Base-by-base conservation (phyloP, 345 rosid species). In the Citrus hindsii region DNA sequence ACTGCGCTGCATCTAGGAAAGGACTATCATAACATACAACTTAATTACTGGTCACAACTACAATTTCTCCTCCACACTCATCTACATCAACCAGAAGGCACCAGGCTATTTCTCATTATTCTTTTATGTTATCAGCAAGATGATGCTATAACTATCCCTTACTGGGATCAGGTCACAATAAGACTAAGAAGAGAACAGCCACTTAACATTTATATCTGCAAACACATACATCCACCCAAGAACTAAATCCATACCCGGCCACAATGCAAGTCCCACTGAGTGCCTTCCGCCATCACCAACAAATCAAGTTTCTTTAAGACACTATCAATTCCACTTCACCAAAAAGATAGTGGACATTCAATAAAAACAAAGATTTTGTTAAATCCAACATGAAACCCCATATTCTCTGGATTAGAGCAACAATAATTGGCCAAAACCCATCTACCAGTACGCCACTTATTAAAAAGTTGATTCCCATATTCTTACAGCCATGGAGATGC, bases 51-150 rank as follows among this genome's bases (percentile, higher is more conserved):
- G 64, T 51, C 80, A 70, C 14, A 24, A 56, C 38, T 68, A 25
- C 53, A 79, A 22, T 46, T 69, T 77, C 51, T 74, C 63, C 73
- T 42, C 81, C 81, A n/a, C 51, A 67, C 33, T 48, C 59, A 73
- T 69, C 40, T 58, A 76, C 6, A 71, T 78, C 73, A 84, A 80
- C 56, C 66, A 66, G 78, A 79, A 72, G 77, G 28, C 21, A 40
- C 51, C 58, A 71, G 68, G 77, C 38, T 76, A n/a, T 32, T 25
- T 37, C 56, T 59, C 25, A 22, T 51, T 33, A 66, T 33, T 65
- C 14, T 71, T 59, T 33, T 73, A 81, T 13, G 53, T 33, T 28
- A 53, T 72, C 25, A 64, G 66, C 42, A 76, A 73, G 73, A 60
- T 66, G 68, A 74, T 70, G 71, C 25, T 28, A 75, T 22, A 55